A percentile compares a stretch with the other conserved stretches of the same genome.
phyloP scores from a whole-genome alignment of 106 monocot genomes.

The Iris macrosiphon region DNA sequence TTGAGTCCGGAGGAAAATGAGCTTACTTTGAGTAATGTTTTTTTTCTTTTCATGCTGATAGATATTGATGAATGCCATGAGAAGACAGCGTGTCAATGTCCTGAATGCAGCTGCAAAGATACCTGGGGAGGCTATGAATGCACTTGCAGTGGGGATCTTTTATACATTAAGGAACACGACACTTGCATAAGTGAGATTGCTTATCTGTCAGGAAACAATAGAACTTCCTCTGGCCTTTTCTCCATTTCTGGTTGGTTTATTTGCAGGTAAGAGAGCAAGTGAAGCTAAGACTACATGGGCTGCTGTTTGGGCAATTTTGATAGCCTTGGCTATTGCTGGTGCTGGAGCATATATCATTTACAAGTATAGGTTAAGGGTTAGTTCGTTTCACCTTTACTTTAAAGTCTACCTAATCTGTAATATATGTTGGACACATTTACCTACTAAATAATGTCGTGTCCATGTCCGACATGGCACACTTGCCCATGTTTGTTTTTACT shows the following conservation, averaged over 20 bases:
- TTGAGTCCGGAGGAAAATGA: too few species aligned
- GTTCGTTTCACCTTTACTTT: conserved; percentile 4
- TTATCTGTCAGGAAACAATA: background rate
- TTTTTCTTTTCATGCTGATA: conserved; percentile 6
- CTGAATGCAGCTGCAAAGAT: conserved; percentile 73
- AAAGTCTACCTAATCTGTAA: too few species aligned
- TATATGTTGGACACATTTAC: too few species aligned
- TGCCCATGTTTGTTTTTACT: too few species aligned
- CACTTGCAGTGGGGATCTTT: conserved; percentile 53
- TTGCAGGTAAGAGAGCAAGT: conserved; percentile 66
- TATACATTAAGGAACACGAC: conserved; percentile 78
- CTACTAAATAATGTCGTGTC: too few species aligned
- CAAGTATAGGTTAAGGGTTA: conserved; percentile 94
- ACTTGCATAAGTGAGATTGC: conserved; percentile 57
- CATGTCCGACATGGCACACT: too few species aligned
- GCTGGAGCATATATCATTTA: conserved; percentile 75
- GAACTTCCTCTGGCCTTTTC: background rate
- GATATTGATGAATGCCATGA: conserved; percentile 76
- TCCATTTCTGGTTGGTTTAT: conserved; percentile 6
- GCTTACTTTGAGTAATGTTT: too few species aligned
- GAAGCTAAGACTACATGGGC: conserved; percentile 58
- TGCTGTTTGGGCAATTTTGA: conserved; percentile 62
- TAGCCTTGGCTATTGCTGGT: conserved; percentile 47
- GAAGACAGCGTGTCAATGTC: conserved; percentile 69
- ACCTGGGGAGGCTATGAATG: conserved; percentile 68